A percentile compares a stretch with the other conserved stretches of the same genome.
Evolutionary conservation across 2,329 filamentous ascomycete species (phyloP).

Genomic region (Xylaria sp.): DNA sequence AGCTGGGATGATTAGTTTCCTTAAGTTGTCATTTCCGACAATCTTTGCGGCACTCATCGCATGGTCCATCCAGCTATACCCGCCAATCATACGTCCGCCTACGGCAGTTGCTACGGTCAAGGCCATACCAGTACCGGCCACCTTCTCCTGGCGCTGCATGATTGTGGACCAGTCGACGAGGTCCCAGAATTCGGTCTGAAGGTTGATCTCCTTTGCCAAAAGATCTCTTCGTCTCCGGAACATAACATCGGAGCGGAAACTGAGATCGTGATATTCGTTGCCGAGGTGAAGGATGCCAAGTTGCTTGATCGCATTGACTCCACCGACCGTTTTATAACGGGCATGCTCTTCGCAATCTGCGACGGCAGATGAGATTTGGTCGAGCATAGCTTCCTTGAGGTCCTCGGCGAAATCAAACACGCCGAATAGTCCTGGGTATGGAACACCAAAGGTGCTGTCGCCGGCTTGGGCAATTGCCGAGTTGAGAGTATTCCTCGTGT

Average conservation of each 20-base stretch:
- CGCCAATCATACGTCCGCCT: slow-evolving; percentile 79
- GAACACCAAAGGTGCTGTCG: slow-evolving; percentile 77
- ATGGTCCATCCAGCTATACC: slow-evolving; percentile 88
- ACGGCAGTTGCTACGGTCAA: slow-evolving; percentile 88
- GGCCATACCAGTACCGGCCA: slow-evolving; percentile 92
- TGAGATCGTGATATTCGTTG: slow-evolving; percentile 82
- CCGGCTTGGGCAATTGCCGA: slow-evolving; percentile 78
- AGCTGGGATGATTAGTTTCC: slow-evolving; percentile 80
- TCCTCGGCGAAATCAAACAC: slow-evolving; percentile 94
- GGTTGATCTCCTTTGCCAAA: slow-evolving; percentile 82
- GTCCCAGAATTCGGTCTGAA: slow-evolving; percentile 87
- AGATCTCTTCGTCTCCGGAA: slow-evolving; percentile 84
- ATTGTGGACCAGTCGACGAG: slow-evolving; percentile 88
- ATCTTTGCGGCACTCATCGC: slow-evolving; percentile 81
- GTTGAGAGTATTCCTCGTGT: slow-evolving; percentile 77
- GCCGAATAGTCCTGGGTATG: slow-evolving; percentile 83
- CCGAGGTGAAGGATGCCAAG: slow-evolving; percentile 88
- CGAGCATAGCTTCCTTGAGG: slow-evolving; percentile 88
- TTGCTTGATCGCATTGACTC: slow-evolving; percentile 87
- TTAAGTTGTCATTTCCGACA: slow-evolving; percentile 79
- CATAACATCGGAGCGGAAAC: slow-evolving; percentile 92
- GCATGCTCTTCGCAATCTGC: slow-evolving; percentile 83
- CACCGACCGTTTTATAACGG: slow-evolving; percentile 75
- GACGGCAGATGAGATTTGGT: slow-evolving; percentile 82
- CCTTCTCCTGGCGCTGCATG: slow-evolving; percentile 90